Base-by-base conservation (phyloP, 2,329 filamentous ascomycete genomes). In the Diaporthe citrichinensis region DNA sequence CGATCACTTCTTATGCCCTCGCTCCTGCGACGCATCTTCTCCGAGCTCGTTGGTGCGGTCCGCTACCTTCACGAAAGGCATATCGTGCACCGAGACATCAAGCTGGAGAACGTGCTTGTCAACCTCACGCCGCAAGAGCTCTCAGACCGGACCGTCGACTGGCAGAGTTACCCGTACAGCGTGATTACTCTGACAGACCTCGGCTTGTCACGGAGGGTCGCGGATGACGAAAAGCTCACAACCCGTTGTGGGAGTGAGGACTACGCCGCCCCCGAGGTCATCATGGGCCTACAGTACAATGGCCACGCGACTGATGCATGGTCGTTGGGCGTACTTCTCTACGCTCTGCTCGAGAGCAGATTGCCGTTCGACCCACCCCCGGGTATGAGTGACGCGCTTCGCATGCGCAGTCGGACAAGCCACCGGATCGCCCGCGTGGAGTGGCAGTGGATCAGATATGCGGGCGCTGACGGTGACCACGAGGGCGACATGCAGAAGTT, bases 11-110 rank as follows among this genome's bases (percentile, higher is more conserved):
- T 98, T 65, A 92, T 89, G 5, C 90, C 94, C 0, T 82, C 87
- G 2, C 86, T 98, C 61, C 88, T 98, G 67, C 91, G 95, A 78
- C 91, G 97, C 71, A 95, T 98, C 74, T 98, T 98, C 84, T 90
- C 96, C 20, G 97, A 99, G 83, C 84, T 98, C 78, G 92, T 98
- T 34, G 92, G 91, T 77, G 97, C 96, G 0, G 93, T 98, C 49
- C 90, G 90, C 75, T 98, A 98, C 85, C 87, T 99, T 67, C 97
- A 99, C 84, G 88, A 91, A 72, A 88, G 94, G 80, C 93, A 91
- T 79, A 98, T 99, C 82, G 96, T 98, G 72, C 97, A 99, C 83
- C 92, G 97, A 76, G 97, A 99, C 84, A 97, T 99, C 84, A 99
- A 99, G 86, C 92, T 99, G 76, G 97, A 99, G 88, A 90, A 77